Evolutionary conservation across 331 rosid species (phyloP), one percentile per base, ranked within the genome.

Genomic region (Rhamnella rubrinervis): DNA sequence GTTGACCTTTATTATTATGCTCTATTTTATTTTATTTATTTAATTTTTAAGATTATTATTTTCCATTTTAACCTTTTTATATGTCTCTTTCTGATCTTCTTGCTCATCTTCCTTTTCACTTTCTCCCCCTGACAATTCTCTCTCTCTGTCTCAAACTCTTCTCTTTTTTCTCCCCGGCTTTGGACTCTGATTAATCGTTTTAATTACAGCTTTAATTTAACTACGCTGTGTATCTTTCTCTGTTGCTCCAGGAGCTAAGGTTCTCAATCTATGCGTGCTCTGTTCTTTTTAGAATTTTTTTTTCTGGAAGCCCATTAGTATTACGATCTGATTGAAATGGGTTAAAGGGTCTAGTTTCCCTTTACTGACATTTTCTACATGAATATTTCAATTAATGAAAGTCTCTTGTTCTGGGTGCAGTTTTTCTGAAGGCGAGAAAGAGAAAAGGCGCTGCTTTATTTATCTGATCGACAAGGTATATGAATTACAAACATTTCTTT

Each of bases 1-100:
- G 84, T 88, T 78, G 86, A 77, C 82, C 75, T 56, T 44, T 69
- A 67, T 69, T 61, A 38, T 68, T 55, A 5, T 13, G 46, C 19
- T 52, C 13, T 5, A 40, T 40, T 40, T 40, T 1, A 1, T 44
- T 7, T 44, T 44, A 44, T 8, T 44, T 44, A 11, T 8, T 44
- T 60, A 8, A 11, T 44, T 55, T 6, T 23, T 2, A 75, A 76
- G 73, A 76, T 83, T 78, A 74, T 81, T 49, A 14, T 49, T 5
- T 12, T 49, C 18, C 55, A 49, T 5, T 11, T 12, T 49, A 18
- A 18, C 25, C 72, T 12, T 25, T 46, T 4, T 16, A 11, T 57
- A 9, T 74, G 55, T 61, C 68, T 74, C 78, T 59, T 75, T 58
- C 62, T 77, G 57, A 55, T 82, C 52, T 66, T 72, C 71, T 67